phyloP scores from a whole-genome alignment of 1,284 basidiomycete species.

The Microbotryum silenes-acaulis region DNA sequence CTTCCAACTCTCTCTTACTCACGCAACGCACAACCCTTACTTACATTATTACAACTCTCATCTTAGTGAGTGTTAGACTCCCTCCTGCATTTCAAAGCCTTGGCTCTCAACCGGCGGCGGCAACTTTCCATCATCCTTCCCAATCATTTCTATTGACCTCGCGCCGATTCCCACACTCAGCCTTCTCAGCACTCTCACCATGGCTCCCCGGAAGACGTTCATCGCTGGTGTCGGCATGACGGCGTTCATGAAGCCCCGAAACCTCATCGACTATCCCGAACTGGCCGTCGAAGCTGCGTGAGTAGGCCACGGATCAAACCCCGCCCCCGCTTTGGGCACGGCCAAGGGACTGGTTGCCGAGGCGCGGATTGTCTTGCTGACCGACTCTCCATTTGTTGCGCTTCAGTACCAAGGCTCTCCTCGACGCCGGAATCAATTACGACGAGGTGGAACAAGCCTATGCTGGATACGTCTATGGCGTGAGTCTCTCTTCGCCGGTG shows the following conservation, averaged over 20 bases:
- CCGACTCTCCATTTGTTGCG: slow-evolving; percentile 47
- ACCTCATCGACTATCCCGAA: slow-evolving; percentile 40
- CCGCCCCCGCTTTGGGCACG: background rate
- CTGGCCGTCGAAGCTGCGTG: slow-evolving; percentile 24
- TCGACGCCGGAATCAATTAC: slow-evolving; percentile 80
- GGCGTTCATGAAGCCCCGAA: slow-evolving; percentile 70
- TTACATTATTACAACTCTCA: too few species aligned
- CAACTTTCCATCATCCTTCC: too few species aligned
- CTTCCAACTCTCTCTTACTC: too few species aligned
- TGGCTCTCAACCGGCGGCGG: too few species aligned
- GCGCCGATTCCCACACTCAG: background rate
- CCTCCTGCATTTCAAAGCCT: too few species aligned
- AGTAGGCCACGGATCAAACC: background rate
- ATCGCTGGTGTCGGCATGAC: slow-evolving; percentile 70
- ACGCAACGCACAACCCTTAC: too few species aligned
- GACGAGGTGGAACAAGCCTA: slow-evolving; percentile 65
- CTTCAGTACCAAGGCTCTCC: slow-evolving; percentile 75
- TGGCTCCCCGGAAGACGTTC: slow-evolving; percentile 22
- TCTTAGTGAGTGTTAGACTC: too few species aligned
- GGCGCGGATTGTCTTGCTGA: background rate
- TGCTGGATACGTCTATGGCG: slow-evolving; percentile 54
- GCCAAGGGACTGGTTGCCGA: background rate
- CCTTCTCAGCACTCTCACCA: background rate
- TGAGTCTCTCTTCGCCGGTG: background rate
- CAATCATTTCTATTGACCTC: too few species aligned